phyloP scores from a whole-genome alignment of 2,329 filamentous ascomycete species.

The Didymella lethalis region DNA sequence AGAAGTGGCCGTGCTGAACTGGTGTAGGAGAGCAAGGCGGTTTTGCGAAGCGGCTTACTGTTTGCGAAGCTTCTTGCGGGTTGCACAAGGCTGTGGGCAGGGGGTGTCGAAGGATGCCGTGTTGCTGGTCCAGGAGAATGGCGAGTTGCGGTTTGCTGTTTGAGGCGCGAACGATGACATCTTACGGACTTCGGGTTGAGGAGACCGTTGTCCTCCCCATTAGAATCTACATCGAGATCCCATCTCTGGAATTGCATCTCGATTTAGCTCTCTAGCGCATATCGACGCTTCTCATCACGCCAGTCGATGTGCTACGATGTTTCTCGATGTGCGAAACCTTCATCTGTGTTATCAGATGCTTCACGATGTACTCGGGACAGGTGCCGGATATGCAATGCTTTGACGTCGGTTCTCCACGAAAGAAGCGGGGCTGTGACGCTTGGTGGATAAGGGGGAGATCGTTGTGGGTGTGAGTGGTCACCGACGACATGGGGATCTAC shows the following conservation, averaged over 20 bases:
- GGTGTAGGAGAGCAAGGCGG: slow-evolving; percentile 2
- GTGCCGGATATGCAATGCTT: slow-evolving; percentile 15
- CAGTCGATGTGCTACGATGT: slow-evolving; percentile 4
- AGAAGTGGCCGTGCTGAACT: slow-evolving; percentile 1
- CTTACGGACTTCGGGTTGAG: not conserved
- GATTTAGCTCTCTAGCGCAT: not conserved
- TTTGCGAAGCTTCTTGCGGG: not conserved
- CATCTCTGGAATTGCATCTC: not conserved
- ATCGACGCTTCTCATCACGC: not conserved
- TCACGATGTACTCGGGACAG: slow-evolving; percentile 12
- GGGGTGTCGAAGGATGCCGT: not conserved
- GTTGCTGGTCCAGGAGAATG: not conserved
- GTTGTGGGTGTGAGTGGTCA: slow-evolving; percentile 10
- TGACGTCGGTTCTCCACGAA: slow-evolving; percentile 23
- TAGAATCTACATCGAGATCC: not conserved
- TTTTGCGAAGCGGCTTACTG: not conserved
- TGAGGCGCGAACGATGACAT: not conserved
- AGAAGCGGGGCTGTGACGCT: slow-evolving; percentile 20
- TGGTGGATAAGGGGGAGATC: slow-evolving; percentile 1
- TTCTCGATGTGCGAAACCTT: not conserved
- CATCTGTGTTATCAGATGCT: slow-evolving; percentile 10
- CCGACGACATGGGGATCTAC: slow-evolving; percentile 23
- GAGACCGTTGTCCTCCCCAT: not conserved
- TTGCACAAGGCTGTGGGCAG: not conserved
- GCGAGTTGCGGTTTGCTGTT: not conserved